Evolutionary conservation across 1,139 yeast genomes (phyloP).

Genomic region (Blastobotrys indianensis): DNA sequence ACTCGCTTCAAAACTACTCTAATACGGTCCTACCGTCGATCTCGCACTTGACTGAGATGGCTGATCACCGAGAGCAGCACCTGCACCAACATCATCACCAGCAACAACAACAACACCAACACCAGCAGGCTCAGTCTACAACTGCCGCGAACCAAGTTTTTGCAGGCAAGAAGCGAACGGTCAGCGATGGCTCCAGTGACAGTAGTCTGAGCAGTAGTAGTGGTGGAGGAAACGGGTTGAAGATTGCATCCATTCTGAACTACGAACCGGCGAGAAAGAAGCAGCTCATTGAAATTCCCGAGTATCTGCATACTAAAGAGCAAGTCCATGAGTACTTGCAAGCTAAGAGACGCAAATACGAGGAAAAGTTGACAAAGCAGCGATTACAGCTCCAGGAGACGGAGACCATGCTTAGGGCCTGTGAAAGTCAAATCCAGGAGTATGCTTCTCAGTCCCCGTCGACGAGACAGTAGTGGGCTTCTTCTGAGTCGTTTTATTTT

Average conservation of each 20-base stretch:
- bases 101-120: not conserved
- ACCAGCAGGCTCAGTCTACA: not conserved
- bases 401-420: slow-evolving; percentile 24
- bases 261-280: slow-evolving; percentile 10
- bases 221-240: slow-evolving; percentile 1
- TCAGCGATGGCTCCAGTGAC: slow-evolving; percentile 4
- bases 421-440: slow-evolving; percentile 18
- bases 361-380: slow-evolving; percentile 29
- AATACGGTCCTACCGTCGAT: slow-evolving; percentile 13
- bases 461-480: too few species aligned
- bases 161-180: slow-evolving; percentile 5
- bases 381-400: slow-evolving; percentile 25
- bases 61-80: not conserved
- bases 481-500: too few species aligned
- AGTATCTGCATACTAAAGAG: slow-evolving; percentile 24
- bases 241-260: slow-evolving; percentile 23
- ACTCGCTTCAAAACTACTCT: slow-evolving; percentile 8
- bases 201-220: not conserved
- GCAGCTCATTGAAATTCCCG: slow-evolving; percentile 23
- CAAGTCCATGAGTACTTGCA: slow-evolving; percentile 30
- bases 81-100: not conserved
- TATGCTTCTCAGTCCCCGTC: not conserved
- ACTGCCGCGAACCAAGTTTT: too few species aligned
- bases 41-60: slow-evolving; percentile 7
- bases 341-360: slow-evolving; percentile 30